Conservation (phyloP, 257 asterid species). For the Ilex aquifolium region DNA sequence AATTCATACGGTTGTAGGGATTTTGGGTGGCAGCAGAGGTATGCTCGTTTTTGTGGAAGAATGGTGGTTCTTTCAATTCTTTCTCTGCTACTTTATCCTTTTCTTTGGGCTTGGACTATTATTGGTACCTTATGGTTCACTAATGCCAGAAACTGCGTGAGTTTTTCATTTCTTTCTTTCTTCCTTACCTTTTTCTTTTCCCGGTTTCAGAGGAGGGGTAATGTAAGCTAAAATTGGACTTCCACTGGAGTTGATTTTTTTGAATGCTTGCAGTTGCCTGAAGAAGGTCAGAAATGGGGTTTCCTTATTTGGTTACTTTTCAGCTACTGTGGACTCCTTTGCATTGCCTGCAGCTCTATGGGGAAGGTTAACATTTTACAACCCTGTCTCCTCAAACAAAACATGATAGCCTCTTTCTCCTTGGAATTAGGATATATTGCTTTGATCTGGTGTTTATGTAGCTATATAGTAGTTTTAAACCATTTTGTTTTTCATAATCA, state of each 20-base stretch:
- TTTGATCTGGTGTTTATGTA: no score
- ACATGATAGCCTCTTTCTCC: no score
- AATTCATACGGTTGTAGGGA: conserved; percentile 39
- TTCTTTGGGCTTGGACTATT: conserved; percentile 81
- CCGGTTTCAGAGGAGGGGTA: no score
- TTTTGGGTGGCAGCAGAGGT: conserved; percentile 91
- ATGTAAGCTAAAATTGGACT: conserved; percentile 14
- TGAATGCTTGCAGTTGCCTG: conserved; percentile 60
- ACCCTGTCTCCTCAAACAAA: background rate
- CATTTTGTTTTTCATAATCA: no score
- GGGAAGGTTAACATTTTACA: background rate
- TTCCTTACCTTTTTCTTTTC: no score
- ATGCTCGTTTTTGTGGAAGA: conserved; percentile 82
- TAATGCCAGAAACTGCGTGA: conserved; percentile 67
- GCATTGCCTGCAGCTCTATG: background rate
- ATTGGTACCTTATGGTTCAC: conserved; percentile 89
- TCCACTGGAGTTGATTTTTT: background rate
- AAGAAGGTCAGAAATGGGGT: conserved; percentile 99
- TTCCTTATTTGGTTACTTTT: conserved; percentile 94
- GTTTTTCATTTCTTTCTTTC: conserved; percentile 19
- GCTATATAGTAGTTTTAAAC: no score
- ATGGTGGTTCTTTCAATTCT: conserved; percentile 74
- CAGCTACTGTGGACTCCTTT: conserved; percentile 72
- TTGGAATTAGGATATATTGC: no score
- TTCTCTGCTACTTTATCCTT: conserved; percentile 71